These are phyloP conservation scores for Asterionellopsis glacialis DNA, from an alignment of 108 stramenopile species.

Conservation along the genomic window DNA sequence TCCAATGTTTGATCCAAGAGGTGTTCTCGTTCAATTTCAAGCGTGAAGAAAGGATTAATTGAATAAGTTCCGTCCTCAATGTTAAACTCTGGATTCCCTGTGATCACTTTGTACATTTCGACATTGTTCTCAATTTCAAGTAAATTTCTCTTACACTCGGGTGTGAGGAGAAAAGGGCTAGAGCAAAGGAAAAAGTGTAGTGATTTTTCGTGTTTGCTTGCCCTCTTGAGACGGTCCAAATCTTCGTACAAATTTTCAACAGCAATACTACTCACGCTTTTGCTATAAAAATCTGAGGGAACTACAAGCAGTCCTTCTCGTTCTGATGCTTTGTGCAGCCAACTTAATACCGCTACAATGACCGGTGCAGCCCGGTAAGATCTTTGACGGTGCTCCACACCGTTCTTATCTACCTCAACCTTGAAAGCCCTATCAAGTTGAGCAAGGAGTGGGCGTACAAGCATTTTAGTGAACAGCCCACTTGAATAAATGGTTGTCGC, in stretches of 20 bases:
- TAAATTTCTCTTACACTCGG: slow-evolving; percentile 54
- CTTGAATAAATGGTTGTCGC: slow-evolving; percentile 35
- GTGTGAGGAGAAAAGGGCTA: slow-evolving; percentile 61
- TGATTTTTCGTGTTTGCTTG: slow-evolving; percentile 29
- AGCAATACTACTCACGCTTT: slow-evolving; percentile 44
- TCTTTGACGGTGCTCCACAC: slow-evolving; percentile 28
- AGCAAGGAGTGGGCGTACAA: slow-evolving; percentile 52
- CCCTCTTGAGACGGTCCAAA: slow-evolving; percentile 36
- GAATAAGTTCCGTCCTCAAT: slow-evolving; percentile 25
- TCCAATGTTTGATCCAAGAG: slow-evolving; percentile 61
- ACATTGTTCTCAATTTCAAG: slow-evolving; percentile 65
- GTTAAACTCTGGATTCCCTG: slow-evolving; percentile 21
- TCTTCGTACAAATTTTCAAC: slow-evolving; percentile 57
- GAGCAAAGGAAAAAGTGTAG: slow-evolving; percentile 51
- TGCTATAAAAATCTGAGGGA: slow-evolving; percentile 57
- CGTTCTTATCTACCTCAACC: slow-evolving; percentile 31
- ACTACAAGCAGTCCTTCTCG: slow-evolving; percentile 35
- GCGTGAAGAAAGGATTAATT: slow-evolving; percentile 55
- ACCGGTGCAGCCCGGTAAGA: slow-evolving; percentile 46
- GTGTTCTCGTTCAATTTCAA: slow-evolving; percentile 69
- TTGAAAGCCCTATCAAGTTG: slow-evolving; percentile 40
- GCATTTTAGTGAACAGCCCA: slow-evolving; percentile 48
- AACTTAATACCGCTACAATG: slow-evolving; percentile 56
- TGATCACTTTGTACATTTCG: slow-evolving; percentile 54
- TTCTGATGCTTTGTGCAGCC: slow-evolving; percentile 50